Base-by-base conservation (phyloP, 352 stramenopile species). In the Globisporangium nagaii region DNA sequence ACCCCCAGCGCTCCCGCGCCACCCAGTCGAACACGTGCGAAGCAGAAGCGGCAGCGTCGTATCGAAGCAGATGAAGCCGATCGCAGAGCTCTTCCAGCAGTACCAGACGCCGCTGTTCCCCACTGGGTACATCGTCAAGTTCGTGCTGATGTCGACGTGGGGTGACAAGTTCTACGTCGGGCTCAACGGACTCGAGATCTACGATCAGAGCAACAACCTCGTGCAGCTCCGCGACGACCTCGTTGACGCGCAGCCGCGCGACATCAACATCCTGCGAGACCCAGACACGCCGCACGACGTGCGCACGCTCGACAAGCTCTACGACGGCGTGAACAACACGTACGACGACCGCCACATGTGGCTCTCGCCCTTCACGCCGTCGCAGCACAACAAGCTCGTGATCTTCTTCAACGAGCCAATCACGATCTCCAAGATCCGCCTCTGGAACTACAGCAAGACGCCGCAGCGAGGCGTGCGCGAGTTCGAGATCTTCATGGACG, bases 401-500 rank as follows among this genome's bases (percentile, higher is more conserved):
- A 53, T 90, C 20, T 84, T 90, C 39, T 95, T 91, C 62, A 85
- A 95, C 48, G 72, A 83, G 25, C 81, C 81, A 0, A 65, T 93
- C 13, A 76, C 76, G 1, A 56, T 93, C n/a, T 93, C 83, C 19
- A 79, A 78, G 43, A 82, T 94, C 53, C 80, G 73, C 1, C n/a
- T 95, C 15, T 93, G 77, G 77, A 95, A 96, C 56, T 96, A 96
- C 66, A 87, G 68, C 66, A 93, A 93, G 64, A 93, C 87, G 8
- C 79, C 85, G 1, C 39, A 68, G 2, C 78, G 87, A 7, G 87
- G 87, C 19, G 87, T 88, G 0, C 66, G 67, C 8, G 83, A 95
- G 56, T 89, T 95, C 46, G 79, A 90, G 35, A 60, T 96, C 24
- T 82, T 88, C 40, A 48, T 96, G 30, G 87, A 96, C 67, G 87